Conservation (phyloP, 2,329 filamentous ascomycete genomes). For the Gnomoniopsis smithogilvyi region DNA sequence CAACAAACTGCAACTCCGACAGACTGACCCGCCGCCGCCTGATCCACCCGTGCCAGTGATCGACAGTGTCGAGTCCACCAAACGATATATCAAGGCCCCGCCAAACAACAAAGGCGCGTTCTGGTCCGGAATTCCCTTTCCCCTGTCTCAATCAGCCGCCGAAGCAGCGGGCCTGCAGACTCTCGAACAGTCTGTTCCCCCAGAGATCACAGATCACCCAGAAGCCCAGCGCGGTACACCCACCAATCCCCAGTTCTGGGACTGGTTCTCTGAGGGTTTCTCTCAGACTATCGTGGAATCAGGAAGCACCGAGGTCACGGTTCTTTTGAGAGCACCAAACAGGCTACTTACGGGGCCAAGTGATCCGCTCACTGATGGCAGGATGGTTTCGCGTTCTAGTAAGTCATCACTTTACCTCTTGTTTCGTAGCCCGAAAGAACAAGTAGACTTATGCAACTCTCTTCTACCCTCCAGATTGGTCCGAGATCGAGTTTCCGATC, state of each 20-base stretch:
- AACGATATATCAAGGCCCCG: neutral
- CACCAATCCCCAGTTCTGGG: neutral
- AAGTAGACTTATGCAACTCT: too few relatives aligned
- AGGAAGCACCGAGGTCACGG: neutral
- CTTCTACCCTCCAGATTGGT: neutral
- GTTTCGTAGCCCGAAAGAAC: too few relatives aligned
- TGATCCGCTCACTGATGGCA: neutral
- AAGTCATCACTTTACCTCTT: neutral
- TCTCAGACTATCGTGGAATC: neutral
- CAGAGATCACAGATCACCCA: neutral
- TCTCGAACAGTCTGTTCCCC: neutral
- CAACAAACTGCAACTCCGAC: neutral
- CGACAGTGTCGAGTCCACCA: neutral
- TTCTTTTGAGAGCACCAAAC: neutral
- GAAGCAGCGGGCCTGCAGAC: neutral
- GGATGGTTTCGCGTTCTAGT: neutral
- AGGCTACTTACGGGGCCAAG: neutral
- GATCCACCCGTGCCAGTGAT: neutral
- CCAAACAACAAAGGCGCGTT: neutral
- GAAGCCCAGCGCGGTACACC: neutral
- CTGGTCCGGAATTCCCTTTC: neutral
- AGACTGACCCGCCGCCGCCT: neutral
- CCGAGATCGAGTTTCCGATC: neutral
- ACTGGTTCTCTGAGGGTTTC: neutral
- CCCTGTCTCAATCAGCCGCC: neutral